Base-by-base conservation (phyloP, 768 basidiomycete genomes). In the Gautieria morchelliformis region DNA sequence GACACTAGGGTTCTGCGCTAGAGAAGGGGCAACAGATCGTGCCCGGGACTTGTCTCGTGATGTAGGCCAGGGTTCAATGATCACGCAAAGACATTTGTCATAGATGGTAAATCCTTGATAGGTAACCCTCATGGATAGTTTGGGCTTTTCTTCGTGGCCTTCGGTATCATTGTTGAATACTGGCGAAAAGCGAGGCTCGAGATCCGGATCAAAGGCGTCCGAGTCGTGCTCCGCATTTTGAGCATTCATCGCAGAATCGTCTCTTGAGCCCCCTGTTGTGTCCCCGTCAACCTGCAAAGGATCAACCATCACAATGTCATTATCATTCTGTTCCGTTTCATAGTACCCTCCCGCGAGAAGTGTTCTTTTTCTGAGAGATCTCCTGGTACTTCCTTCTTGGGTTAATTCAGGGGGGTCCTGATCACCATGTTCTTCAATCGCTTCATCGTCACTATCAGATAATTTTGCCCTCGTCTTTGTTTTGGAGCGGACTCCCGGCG, bases 51-150 rank as follows among this genome's bases (percentile, higher is more conserved):
- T 62, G 4, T 69, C 61, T 37, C 74, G 77, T 39, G 82, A 65
- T 14, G 79, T 70, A 4, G 87, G 84, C 76, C 82, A 89, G 15
- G 90, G 91, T 66, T 93, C 90, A 15, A 91, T 82, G 22, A 93
- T 84, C 37, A 93, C 77, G 65, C 87, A 89, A 17, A 93, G 76
- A 67, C 86, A 89, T 54, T 81, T 79, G 0, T 83, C 84, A 58
- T 80, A 78, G 49, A 90, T 82, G 53, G 70, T 75, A 68, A 89
- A 89, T 12, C 86, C 85, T 62, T 79, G 78, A 61, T 87, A 92
- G 54, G 68, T 77, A 37, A 92, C 75, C 55, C 79, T 76, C 35
- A 90, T 70, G 32, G 77, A 61, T 6, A 86, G 83, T 64, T 90
- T 87, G 12, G 84, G 87, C 63, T 92, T 90, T 62, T 66, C 66